Evolutionary conservation across 768 basidiomycete genomes (phyloP).

Genomic region (Rhizopogon sp.): DNA sequence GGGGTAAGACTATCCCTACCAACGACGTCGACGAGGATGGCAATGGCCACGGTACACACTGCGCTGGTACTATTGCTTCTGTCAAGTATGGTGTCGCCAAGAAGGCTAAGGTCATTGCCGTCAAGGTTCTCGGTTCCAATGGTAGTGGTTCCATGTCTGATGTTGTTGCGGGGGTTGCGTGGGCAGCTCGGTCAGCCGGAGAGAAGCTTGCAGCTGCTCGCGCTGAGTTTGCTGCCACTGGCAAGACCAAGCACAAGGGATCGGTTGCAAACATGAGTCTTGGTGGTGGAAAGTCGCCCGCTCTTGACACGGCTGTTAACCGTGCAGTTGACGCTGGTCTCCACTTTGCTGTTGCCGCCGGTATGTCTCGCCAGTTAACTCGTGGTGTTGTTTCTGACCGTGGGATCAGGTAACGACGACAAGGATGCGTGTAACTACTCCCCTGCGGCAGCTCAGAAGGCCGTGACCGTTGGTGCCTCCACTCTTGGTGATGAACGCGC

Average conservation of each 20-base stretch:
- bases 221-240: conserved; percentile 64
- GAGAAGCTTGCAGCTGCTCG: conserved; percentile 55
- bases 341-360: conserved; percentile 97
- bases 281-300: conserved; percentile 87
- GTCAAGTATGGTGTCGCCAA: conserved; percentile 94
- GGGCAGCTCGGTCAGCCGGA: conserved; percentile 55
- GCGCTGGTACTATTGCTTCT: conserved; percentile 95
- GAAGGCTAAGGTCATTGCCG: conserved; percentile 81
- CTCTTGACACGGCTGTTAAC: conserved; percentile 84
- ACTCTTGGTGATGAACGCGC: conserved; percentile 78
- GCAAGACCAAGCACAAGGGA: conserved; percentile 84
- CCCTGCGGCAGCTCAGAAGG: conserved; percentile 83
- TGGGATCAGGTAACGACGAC: conserved; percentile 65
- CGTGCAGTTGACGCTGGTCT: conserved; percentile 77
- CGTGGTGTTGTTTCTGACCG: neutral
- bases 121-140: conserved; percentile 92
- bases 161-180: conserved; percentile 84
- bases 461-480: conserved; percentile 92
- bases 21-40: conserved; percentile 85
- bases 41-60: conserved; percentile 95
- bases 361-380: conserved; percentile 35
- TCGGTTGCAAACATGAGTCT: conserved; percentile 97
- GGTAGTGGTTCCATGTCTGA: conserved; percentile 95
- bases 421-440: conserved; percentile 91
- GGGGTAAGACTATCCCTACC: conserved; percentile 90